Evolutionary conservation across 768 basidiomycete genomes (phyloP), one percentile per base, ranked within the genome.

Genomic region (Trichaptum fuscoviolaceum): DNA sequence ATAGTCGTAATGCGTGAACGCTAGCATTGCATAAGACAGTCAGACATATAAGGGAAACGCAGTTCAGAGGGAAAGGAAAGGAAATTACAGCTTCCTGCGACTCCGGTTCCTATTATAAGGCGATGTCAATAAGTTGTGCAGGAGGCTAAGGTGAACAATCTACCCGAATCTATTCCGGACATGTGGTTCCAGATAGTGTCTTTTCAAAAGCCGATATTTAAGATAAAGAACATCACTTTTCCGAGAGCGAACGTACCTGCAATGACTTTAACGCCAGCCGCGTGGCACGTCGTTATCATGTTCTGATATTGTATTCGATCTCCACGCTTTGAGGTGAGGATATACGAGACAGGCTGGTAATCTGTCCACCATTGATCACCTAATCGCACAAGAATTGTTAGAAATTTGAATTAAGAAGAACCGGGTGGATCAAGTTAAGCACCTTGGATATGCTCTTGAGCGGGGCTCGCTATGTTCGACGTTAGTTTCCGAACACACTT

Each of bases 321-420:
- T 5, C 89, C 89, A 0, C 87, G 85, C 73, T 90, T 90, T 0
- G 87, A 88, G 0, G 81, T 86, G 62, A 90, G 72, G 10, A 65
- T 87, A 71, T 90, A 89, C 0, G 87, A 89, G 0, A 88, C 87
- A 3, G 85, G 84, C 67, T 84, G 89, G 70, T 91, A 90, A 71
- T 89, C 88, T 0, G 88, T 90, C 88, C 88, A 90, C 89, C 89
- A 90, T 70, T 88, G 81, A 1, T 76, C 12, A 4, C 88, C 88
- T 17, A 61, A 2, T 52, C 6, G 15, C 3, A 9, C 15, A 34
- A 24, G 58, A 20, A 7, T 23, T 30, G 42, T 18, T 24, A 30
- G 26, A 9, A n/a, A 34, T 5, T 62, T 36, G 20, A 20, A 25
- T 9, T 24, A n/a, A 23, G n/a, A 23, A 58, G 7, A 35, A n/a